These are phyloP conservation scores for Skeletonema menzelii DNA, from an alignment of 108 stramenopile species.

Conservation along the genomic window DNA sequence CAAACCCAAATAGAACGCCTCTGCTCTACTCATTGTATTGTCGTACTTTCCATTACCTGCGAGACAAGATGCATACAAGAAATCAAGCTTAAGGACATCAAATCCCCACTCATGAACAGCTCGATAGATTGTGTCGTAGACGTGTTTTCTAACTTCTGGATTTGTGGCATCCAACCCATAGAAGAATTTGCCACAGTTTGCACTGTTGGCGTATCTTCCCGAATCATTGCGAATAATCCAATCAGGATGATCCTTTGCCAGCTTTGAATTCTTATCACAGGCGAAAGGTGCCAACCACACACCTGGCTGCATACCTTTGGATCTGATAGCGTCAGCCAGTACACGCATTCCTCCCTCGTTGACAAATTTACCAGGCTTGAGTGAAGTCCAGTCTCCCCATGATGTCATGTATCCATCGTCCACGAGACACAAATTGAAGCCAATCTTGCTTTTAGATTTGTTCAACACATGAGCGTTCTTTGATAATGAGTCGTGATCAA, in stretches of 20 bases:
- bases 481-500: constrained; percentile 70
- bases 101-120: constrained; percentile 91
- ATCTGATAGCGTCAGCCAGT: constrained; percentile 68
- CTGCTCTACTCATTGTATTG: constrained; percentile 80
- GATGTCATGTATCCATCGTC: constrained; percentile 96
- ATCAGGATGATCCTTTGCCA: constrained; percentile 86
- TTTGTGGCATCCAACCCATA: constrained; percentile 92
- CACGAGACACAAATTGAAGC: constrained; percentile 83
- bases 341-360: constrained; percentile 61
- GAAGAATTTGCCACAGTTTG: constrained; percentile 93
- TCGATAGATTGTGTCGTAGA: constrained; percentile 63
- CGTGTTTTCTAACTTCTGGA: constrained; percentile 78
- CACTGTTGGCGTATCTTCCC: constrained; percentile 81
- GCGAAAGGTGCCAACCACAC: constrained; percentile 94
- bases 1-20: constrained; percentile 86
- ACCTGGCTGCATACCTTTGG: constrained; percentile 80
- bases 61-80: constrained; percentile 90
- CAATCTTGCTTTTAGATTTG: constrained; percentile 54
- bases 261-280: constrained; percentile 78
- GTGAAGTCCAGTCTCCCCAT: constrained; percentile 93
- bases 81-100: constrained; percentile 89
- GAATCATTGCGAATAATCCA: constrained; percentile 90
- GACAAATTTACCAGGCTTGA: constrained; percentile 77
- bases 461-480: constrained; percentile 74
- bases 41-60: constrained; percentile 87